A percentile compares a stretch with the other conserved stretches of the same genome.
These are phyloP conservation scores for Stachybotrys elegans DNA, from an alignment of 2,329 filamentous ascomycete species.

Conservation along the genomic window DNA sequence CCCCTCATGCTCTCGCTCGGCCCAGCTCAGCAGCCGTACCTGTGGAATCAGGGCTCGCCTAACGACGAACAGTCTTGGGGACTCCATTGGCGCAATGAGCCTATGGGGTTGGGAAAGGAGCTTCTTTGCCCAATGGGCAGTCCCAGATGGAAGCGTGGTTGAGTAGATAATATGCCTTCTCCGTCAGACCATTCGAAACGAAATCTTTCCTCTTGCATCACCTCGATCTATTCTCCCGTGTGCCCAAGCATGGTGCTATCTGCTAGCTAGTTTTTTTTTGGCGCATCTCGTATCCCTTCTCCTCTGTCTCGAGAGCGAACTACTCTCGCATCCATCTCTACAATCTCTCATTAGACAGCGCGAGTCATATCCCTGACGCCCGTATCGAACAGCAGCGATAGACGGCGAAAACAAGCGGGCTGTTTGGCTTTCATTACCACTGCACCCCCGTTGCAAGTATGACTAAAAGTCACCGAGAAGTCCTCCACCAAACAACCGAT, in stretches of 20 bases:
- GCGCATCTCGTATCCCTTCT: not conserved
- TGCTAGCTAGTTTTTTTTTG: not conserved
- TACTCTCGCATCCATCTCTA: constrained; percentile 1
- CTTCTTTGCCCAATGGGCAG: not conserved
- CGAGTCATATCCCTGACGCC: not conserved
- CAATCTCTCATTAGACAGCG: not conserved
- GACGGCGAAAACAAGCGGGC: constrained; percentile 1
- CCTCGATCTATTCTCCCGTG: not conserved
- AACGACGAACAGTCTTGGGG: not conserved
- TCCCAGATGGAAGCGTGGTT: not conserved
- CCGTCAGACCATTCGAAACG: not conserved
- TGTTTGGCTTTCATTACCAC: not conserved
- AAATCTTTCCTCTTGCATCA: constrained; percentile 1
- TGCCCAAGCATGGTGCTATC: too few relatives aligned
- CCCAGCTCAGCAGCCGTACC: too few relatives aligned
- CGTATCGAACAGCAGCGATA: constrained; percentile 1
- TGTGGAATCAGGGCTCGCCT: not conserved
- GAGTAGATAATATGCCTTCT: constrained; percentile 1
- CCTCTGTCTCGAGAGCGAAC: not conserved
- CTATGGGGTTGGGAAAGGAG: not conserved
- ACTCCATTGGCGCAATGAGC: not conserved
- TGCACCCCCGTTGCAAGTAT: not conserved
- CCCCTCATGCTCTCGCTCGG: too few relatives aligned
- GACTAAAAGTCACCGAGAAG: not conserved
- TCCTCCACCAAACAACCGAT: not conserved